Evolutionary conservation across 2,329 filamentous ascomycete species (phyloP), one percentile per base, ranked within the genome.

Genomic region (Penicillium sp.): DNA sequence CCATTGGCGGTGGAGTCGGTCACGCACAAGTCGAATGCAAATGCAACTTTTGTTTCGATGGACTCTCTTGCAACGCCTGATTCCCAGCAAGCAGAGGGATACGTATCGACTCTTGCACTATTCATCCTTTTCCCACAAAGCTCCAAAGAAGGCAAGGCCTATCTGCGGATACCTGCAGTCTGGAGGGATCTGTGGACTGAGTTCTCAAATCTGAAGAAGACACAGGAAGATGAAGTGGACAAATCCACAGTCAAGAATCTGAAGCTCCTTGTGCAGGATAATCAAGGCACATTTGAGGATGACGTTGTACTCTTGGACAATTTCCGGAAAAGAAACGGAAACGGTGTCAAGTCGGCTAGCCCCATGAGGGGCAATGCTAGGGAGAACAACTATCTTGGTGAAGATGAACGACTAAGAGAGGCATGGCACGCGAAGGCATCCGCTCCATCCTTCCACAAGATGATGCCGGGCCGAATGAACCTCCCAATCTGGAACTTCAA

Each of bases 101-200:
- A 88, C 65, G 83, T 95, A 43, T 90, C 92, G 6, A 96, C 92
- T 0, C 82, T 86, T 13, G 91, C 90, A 1, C 77, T 99, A 1
- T 97, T 96, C 71, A 82, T 90, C 42, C 81, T 96, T 0, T 96
- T 92, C 62, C 86, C 87, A 1, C 83, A 84, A n/a, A 90, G 87
- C 16, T 76, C 85, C 0, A 95, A 91, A 65, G 93, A 98, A 68
- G 91, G 96, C 61, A 98, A 96, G 71, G 85, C 91, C 2, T 89
- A 88, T 57, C 73, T 96, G 60, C 85, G 90, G 50, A 79, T 99
- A 16, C 91, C 93, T 4, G 81, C 88, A 0, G 82, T 85, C 2
- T 99, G 91, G 90, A 87, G 90, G 70, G 90, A 96, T 63, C 78
- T 97, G 1, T 97, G 93, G 87, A 82, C 84, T 10, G 92, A 98